phyloP scores from a whole-genome alignment of 345 rosid genomes.

The Citrus sinensis region DVS_A1.0 CM039162.1:5248001-5248500 shows the following conservation, averaged over 20 bases:
- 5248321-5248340: background rate
- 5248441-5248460: too few relatives aligned
- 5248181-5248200: slow-evolving; percentile 13
- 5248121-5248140: slow-evolving; percentile 56
- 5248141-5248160: slow-evolving; percentile 45
- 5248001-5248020: slow-evolving; percentile 48
- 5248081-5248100: slow-evolving; percentile 36
- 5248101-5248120: slow-evolving; percentile 57
- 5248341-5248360: too few relatives aligned
- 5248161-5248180: slow-evolving; percentile 25
- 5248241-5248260: slow-evolving; percentile 61
- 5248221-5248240: slow-evolving; percentile 88
- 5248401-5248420: too few relatives aligned
- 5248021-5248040: slow-evolving; percentile 37
- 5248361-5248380: too few relatives aligned
- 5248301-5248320: slow-evolving; percentile 44
- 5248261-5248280: slow-evolving; percentile 75
- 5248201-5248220: slow-evolving; percentile 36
- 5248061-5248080: slow-evolving; percentile 11
- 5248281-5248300: slow-evolving; percentile 88
- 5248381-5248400: too few relatives aligned
- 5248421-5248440: too few relatives aligned
- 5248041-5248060: slow-evolving; percentile 31
- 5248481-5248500: too few relatives aligned
- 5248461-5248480: too few relatives aligned